These are phyloP conservation scores for Eudorina sp. DNA, from an alignment of 139 green algal genomes.

Conservation along the genomic window DNA sequence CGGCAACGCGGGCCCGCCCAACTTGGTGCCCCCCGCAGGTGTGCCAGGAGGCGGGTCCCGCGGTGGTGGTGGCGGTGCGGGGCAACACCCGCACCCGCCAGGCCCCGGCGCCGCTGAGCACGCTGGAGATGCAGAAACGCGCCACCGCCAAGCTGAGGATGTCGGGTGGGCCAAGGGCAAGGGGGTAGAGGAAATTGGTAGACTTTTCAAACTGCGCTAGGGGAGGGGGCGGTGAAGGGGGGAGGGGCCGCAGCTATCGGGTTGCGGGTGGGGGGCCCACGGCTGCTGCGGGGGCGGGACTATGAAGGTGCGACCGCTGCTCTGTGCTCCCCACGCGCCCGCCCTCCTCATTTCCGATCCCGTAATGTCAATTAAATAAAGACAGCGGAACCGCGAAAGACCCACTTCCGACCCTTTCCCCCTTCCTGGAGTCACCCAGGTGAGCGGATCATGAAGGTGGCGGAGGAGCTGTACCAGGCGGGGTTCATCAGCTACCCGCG, in stretches of 20 bases:
- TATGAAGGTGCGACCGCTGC: no score
- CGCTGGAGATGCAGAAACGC: conserved; percentile 96
- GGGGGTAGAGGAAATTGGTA: no score
- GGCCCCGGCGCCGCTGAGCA: conserved; percentile 89
- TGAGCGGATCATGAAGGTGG: conserved; percentile 93
- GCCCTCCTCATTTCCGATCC: background rate
- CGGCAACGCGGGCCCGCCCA: background rate
- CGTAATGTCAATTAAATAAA: no score
- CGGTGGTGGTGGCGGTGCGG: conserved; percentile 53
- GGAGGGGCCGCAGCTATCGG: background rate
- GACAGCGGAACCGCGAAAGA: background rate
- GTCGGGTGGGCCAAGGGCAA: conserved; percentile 59
- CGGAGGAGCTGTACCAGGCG: conserved; percentile 97
- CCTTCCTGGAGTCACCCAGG: conserved; percentile 34
- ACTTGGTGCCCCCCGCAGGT: conserved; percentile 46
- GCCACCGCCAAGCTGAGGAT: conserved; percentile 86
- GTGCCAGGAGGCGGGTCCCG: conserved; percentile 32
- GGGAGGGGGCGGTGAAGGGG: background rate
- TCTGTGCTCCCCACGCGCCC: background rate
- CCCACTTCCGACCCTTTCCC: background rate
- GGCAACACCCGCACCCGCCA: conserved; percentile 44
- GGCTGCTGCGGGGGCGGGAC: no score
- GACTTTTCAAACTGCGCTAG: no score
- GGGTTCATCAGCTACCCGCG: conserved; percentile 97
- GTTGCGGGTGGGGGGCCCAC: no score